These are phyloP conservation scores for Pythium insidiosum DNA, from an alignment of 352 stramenopile species.

Conservation along the genomic window DNA sequence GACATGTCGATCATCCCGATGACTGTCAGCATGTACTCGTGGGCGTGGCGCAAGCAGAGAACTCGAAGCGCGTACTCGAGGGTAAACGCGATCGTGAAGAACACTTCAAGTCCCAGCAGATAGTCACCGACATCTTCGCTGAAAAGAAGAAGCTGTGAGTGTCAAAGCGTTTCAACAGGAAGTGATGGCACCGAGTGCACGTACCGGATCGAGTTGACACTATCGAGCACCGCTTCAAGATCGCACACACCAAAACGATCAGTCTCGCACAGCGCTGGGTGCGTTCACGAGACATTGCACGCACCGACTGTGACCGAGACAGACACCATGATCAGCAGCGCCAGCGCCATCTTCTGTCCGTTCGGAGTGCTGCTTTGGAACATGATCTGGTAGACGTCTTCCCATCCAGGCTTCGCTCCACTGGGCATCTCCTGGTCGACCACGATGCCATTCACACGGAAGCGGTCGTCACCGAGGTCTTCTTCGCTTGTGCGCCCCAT, in stretches of 20 bases:
- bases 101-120: slow-evolving; percentile 56
- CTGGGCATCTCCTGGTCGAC: slow-evolving; percentile 65
- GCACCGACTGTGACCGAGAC: slow-evolving; percentile 52
- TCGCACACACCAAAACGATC: slow-evolving; percentile 1
- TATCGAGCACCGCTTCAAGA: slow-evolving; percentile 54
- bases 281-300: neutral
- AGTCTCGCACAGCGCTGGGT: neutral
- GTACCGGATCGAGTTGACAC: slow-evolving; percentile 59
- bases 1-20: slow-evolving; percentile 71
- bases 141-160: neutral
- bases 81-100: slow-evolving; percentile 75
- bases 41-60: slow-evolving; percentile 45
- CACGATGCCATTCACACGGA: slow-evolving; percentile 70
- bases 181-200: slow-evolving; percentile 1
- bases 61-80: slow-evolving; percentile 70
- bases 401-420: slow-evolving; percentile 53
- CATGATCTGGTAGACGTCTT: slow-evolving; percentile 61
- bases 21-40: slow-evolving; percentile 59
- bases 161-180: neutral
- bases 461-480: slow-evolving; percentile 32
- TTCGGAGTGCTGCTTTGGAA: slow-evolving; percentile 66
- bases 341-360: slow-evolving; percentile 54
- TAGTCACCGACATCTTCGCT: slow-evolving; percentile 58
- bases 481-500: slow-evolving; percentile 10
- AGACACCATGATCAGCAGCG: slow-evolving; percentile 61